Base-by-base conservation (phyloP, 306 rosid genomes). In the Gillenia trifoliata region DNA sequence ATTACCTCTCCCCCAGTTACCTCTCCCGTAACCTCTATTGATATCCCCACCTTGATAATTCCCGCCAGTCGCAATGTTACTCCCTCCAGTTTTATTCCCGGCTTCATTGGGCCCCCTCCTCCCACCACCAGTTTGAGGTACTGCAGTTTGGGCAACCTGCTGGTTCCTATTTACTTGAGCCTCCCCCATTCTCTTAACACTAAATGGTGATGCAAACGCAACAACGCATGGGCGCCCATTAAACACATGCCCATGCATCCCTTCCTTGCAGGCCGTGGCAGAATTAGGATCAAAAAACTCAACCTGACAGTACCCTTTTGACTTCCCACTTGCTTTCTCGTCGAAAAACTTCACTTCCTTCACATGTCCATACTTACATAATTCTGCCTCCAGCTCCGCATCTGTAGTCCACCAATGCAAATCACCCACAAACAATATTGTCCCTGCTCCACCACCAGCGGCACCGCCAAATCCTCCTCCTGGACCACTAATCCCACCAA, bases 351-450 rank as follows among this genome's bases (percentile, higher is more conserved):
- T 95, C 55, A 95, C 90, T 86, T 95, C 99, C 88, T 90, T 95
- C 72, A 95, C 93, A 8, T 83, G 75, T 49, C 99, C 99, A 73
- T 92, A 95, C 85, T 89, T 90, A 38, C 90, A 87, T 31, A 95
- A 87, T 72, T 87, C 99, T 6, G 75, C 80, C 78, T 95, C 99
- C 30, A 95, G 83, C 79, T 95, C 99, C 8, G 93, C 86, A 88
- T 92, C 99, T 0, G 98, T 95, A 11, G 97, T 95, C 99, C 99
- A 95, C 99, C 99, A 95, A 74, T 95, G 98, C 81, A 95, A 82
- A 79, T 95, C 99, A 47, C 99, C 99, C 63, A 94, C 99, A 92
- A 90, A 94, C 75, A 92, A 80, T 41, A 89, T 81, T 0, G 93
- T 90, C 12, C 95, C 90, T 0, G 90, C 94, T 30, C 83, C 88